Percentiles rank a stretch among this genome's conserved stretches.
Evolutionary conservation across 305 asterid species (phyloP).

Genomic region (Rubia balearica): DNA sequence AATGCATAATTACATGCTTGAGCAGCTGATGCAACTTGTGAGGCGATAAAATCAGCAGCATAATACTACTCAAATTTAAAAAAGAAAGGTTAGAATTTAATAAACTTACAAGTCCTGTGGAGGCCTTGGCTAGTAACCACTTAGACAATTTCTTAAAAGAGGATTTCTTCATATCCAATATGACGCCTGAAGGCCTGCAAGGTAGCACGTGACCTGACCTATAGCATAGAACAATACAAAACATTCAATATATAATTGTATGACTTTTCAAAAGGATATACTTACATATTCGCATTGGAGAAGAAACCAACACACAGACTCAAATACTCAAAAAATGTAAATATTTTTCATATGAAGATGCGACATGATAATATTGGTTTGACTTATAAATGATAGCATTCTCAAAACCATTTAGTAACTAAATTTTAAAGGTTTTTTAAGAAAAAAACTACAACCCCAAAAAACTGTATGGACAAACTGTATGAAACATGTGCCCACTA

Average conservation of each 20-base stretch:
- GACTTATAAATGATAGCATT: background rate
- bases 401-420: background rate
- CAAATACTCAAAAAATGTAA: background rate
- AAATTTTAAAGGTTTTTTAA: background rate
- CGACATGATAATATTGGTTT: background rate
- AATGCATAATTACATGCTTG: background rate
- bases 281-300: background rate
- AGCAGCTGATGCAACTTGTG: background rate
- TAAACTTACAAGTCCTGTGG: conserved; percentile 55
- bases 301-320: background rate
- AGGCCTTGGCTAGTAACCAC: conserved; percentile 85
- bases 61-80: background rate
- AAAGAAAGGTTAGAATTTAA: background rate
- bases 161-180: conserved; percentile 83
- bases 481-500: background rate
- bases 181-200: conserved; percentile 77
- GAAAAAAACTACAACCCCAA: background rate
- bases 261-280: background rate
- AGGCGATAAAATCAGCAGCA: background rate
- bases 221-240: conserved; percentile 24
- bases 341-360: background rate
- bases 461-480: background rate
- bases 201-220: conserved; percentile 93
- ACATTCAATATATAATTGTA: background rate
- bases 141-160: conserved; percentile 90